Percentiles rank a stretch among this genome's conserved stretches.
These are phyloP conservation scores for Corchorus olitorius DNA, from an alignment of 345 rosid species.

Conservation along the genomic window DNA sequence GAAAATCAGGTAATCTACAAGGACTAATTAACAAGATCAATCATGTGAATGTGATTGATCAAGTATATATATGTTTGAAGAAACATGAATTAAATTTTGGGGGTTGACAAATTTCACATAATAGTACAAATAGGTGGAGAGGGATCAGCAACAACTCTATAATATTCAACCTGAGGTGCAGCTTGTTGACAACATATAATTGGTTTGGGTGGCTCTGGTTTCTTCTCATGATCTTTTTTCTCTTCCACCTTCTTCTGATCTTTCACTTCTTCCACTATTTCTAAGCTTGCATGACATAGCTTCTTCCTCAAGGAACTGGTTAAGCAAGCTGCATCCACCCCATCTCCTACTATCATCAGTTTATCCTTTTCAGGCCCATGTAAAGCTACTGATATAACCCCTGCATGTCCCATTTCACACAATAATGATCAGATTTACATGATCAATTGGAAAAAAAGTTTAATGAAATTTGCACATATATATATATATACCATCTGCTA, in stretches of 20 bases:
- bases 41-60: no score
- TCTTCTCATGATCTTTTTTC: neutral
- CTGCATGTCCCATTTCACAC: slow-evolving; percentile 21
- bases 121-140: slow-evolving; percentile 30
- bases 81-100: no score
- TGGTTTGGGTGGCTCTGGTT: neutral
- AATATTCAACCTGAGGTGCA: slow-evolving; percentile 25
- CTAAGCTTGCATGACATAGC: slow-evolving; percentile 32
- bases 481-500: slow-evolving; percentile 27
- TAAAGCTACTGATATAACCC: slow-evolving; percentile 43
- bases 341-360: slow-evolving; percentile 41
- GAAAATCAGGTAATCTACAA: no score
- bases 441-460: neutral
- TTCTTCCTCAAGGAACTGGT: slow-evolving; percentile 40
- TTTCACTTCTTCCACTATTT: slow-evolving; percentile 35
- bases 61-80: no score
- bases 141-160: slow-evolving; percentile 30
- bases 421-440: neutral
- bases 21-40: no score
- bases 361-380: slow-evolving; percentile 39
- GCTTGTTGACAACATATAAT: neutral
- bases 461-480: neutral
- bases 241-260: neutral
- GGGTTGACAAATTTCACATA: slow-evolving; percentile 24
- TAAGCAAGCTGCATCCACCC: slow-evolving; percentile 42